Base-by-base conservation (phyloP, 129 eudicot species). In the Centaurea solstitialis region DNA sequence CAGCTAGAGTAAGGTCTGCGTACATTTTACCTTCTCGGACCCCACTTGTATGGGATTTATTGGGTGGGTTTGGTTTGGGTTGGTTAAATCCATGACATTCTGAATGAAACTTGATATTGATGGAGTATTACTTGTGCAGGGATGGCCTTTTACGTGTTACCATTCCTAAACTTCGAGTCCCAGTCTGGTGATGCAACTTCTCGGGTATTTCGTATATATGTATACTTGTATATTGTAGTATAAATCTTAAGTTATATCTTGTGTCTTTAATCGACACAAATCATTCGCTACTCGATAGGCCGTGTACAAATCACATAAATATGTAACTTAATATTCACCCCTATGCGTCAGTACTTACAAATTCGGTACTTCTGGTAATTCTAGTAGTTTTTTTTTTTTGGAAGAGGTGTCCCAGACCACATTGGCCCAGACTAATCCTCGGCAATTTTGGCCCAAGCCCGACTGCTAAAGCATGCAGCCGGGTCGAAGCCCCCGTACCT, bases 131-230 rank as follows among this genome's bases (percentile, higher is more conserved):
- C 68, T 30, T 72, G 28, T 77, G 86, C 86, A 83, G 86, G 82
- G 79, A 83, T 6, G 86, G 86, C 11, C 77, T 83, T 45, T 72
- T 83, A 64, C 79, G 75, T 39, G 35, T 83, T 77, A 77, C 82
- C 79, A 64, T 83, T 30, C 13, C 41, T 77, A 83, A 77, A 65
- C 86, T 83, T 77, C 76, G 86, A 77, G 79, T 77, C 67, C 75
- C 79, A 2, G 82, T 22, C 40, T 77, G 43, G 75, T 83, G 86
- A 83, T 64, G 82, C 82, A 62, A 17, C 74, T 43, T 71, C 50
- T 28, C 45, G 82, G 81, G 82, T 21, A 43, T 13, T 62, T 77
- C 17, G 74, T 83, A 62, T 30, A 77, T 75, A 81, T 43, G 74
- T 68, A 20, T 35, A 53, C 74, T 77, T 83, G 86, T 83, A 83